Conservation (phyloP, 805 yeast genomes). For the Nakazawaea ishiwadae region DNA sequence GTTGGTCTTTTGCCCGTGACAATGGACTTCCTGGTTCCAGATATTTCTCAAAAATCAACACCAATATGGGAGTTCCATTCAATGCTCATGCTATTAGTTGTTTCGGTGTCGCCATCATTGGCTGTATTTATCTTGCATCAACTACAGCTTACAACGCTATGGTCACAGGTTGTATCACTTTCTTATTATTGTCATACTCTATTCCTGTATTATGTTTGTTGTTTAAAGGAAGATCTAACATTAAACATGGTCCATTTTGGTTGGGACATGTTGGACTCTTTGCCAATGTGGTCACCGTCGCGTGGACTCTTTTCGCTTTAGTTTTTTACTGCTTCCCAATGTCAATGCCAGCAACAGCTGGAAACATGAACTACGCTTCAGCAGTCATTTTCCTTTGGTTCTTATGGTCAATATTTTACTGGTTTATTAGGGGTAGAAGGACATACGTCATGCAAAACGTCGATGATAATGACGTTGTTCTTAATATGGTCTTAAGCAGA, state of each 20-base stretch:
- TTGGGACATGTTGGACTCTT: constrained; percentile 48
- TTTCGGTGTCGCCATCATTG: constrained; percentile 46
- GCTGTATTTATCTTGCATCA: constrained; percentile 62
- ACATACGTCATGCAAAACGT: constrained; percentile 15
- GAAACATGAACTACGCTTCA: constrained; percentile 64
- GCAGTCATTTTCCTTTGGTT: constrained; percentile 49
- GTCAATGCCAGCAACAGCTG: constrained; percentile 53
- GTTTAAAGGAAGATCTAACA: constrained; percentile 43
- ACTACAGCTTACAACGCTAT: constrained; percentile 64
- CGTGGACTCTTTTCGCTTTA: constrained; percentile 56
- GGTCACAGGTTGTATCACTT: constrained; percentile 56
- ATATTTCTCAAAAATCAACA: constrained; percentile 44
- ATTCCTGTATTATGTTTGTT: constrained; percentile 49
- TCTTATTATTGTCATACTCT: constrained; percentile 52
- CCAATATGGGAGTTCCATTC: constrained; percentile 48
- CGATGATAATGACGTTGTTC: constrained; percentile 13
- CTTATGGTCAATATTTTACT: constrained; percentile 41
- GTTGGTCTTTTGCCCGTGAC: constrained; percentile 69
- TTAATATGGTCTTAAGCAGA: neutral
- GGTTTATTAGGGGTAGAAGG: constrained; percentile 38
- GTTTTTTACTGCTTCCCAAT: constrained; percentile 65
- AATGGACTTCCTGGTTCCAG: constrained; percentile 54
- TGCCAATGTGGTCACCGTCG: constrained; percentile 44
- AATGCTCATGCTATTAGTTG: constrained; percentile 55
- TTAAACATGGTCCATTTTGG: constrained; percentile 67